Evolutionary conservation across 352 stramenopile genomes (phyloP).

Genomic region (Saprolegnia diclina): DNA sequence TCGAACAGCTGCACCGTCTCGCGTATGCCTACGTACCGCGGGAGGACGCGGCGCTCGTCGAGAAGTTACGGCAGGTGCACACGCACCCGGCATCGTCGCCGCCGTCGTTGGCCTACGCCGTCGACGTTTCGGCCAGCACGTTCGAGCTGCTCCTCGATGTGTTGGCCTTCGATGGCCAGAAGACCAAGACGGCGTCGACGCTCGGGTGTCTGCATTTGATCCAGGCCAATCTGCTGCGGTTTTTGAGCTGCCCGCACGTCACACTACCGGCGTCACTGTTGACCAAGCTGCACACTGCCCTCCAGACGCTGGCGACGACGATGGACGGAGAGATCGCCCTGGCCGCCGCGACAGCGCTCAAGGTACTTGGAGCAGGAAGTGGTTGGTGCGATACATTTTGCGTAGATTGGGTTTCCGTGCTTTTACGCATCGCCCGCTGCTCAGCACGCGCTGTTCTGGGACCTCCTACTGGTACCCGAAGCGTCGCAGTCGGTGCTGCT

Average conservation of each 20-base stretch:
- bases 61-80: constrained; percentile 10
- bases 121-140: constrained; percentile 14
- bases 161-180: neutral
- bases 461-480: constrained; percentile 22
- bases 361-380: too few relatives aligned
- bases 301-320: neutral
- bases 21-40: constrained; percentile 14
- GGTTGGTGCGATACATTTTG: neutral
- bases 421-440: constrained; percentile 38
- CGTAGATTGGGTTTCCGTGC: constrained; percentile 41
- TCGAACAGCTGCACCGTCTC: constrained; percentile 20
- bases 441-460: constrained; percentile 30
- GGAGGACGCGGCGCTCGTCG: constrained; percentile 5
- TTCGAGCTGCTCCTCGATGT: constrained; percentile 19
- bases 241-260: constrained; percentile 8
- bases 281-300: constrained; percentile 16
- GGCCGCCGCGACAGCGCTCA: constrained; percentile 40
- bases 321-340: constrained; percentile 33
- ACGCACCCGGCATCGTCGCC: constrained; percentile 11
- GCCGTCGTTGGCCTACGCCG: constrained; percentile 11
- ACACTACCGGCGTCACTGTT: neutral
- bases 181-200: constrained; percentile 29
- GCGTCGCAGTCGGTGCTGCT: constrained; percentile 25
- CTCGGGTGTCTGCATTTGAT: constrained; percentile 40
- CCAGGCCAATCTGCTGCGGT: constrained; percentile 39